Evolutionary conservation across 208 protist species (phyloP), one percentile per base, ranked within the genome.

Genomic region (Vickermania spadyakhi): DNA sequence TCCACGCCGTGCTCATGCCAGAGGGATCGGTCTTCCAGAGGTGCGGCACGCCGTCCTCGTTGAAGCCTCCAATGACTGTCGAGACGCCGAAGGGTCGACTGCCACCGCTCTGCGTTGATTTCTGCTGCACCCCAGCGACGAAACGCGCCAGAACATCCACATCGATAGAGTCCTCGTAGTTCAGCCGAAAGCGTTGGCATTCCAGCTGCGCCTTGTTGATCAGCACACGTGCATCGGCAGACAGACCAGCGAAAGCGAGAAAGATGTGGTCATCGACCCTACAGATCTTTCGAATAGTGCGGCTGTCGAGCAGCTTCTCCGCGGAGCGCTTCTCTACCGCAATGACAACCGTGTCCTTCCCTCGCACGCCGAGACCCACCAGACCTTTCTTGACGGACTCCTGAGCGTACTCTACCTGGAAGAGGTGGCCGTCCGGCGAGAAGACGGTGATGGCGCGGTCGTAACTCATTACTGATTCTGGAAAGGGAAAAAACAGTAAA

Each of bases 391-490:
- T 93, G 4, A 99, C 99, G 23, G 98, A 98, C 74, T 99, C 98
- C 63, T 99, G 81, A 26, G 99, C 99, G 74, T 99, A 99, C 79
- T 99, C 98, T 11, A 99, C 98, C 84, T 99, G 99, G 73, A 99
- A 99, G 7, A 99, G 84, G 66, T 99, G 98, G 23, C 99, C 99
- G 92, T 99, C 98, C n/a, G 99, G 99, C 28, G 97, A 99, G 77
- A 99, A 99, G 45, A 99, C 97, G 56, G 98, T 99, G 61, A 99
- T 97, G 26, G 99, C 98, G 60, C 99, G 90, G 79, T 99, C 98
- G 91, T 99, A 99, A 64, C 89, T 95, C 80, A 94, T 94, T 49
- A 28, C 0, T 31, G 56, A n/a, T n/a, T n/a, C n/a, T n/a, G n/a
- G n/a, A n/a, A n/a, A n/a, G n/a, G n/a, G n/a, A n/a, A n/a, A n/a